Base-by-base conservation (phyloP, 306 rosid species). In the Heteromeles arbutifolia region DNA sequence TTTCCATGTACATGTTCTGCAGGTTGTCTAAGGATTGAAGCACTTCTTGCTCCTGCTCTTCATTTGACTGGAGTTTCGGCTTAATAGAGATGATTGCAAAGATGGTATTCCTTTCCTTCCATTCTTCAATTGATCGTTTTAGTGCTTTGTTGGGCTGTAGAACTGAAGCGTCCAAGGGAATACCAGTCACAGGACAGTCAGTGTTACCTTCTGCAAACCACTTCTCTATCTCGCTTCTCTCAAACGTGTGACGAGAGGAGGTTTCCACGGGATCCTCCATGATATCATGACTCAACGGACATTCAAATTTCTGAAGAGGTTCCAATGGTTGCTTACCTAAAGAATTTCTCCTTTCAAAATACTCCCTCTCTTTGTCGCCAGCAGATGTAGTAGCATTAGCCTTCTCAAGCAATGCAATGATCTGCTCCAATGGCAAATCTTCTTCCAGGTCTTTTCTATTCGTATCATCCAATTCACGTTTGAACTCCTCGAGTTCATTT, bases 181-280 rank as follows among this genome's bases (percentile, higher is more conserved):
- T 34, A 80, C 62, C 80, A 26, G 93, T 84, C 83, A 84, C 26
- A 73, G 97, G 97, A 76, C 97, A 91, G 18, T 21, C 17, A 62
- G 31, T 75, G 13, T 84, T 80, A 81, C 97, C 97, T 79, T 87
- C 87, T 18, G 87, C 81, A 65, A 89, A 62, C 89, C 93, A 88
- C 81, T 72, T 84, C 76, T 91, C 87, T 71, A 91, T 87, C 45
- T 81, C 89, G 73, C 89, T 87, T 81, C 89, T 87, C 76, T 89
- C 97, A 64, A 84, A 91, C 54, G 93, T 91, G 70, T 67, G 83
- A 52, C 87, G 84, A 29, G 92, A 73, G 17, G 93, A 83, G 74
- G 88, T 83, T 72, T 91, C 97, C 78, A 91, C 92, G 6, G 96
- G 96, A n/a, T 91, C 93, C 72, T 78, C 86, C 97, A 91, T 91